phyloP scores from a whole-genome alignment of 768 basidiomycete species.

The Boletus bicolor region DNA sequence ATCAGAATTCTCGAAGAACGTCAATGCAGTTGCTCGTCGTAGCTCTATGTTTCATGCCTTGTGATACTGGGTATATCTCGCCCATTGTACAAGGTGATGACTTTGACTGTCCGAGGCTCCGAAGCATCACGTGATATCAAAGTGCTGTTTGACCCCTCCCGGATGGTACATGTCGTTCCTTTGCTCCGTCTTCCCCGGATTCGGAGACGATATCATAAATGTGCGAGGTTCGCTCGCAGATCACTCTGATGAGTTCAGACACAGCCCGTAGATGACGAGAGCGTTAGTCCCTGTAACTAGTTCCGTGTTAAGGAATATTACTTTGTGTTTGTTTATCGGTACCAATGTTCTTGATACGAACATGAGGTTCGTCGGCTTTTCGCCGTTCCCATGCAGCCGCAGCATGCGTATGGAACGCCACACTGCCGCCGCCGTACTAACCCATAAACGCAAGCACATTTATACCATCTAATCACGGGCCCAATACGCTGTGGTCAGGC shows the following conservation, averaged over 20 bases:
- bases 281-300: neutral
- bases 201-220: neutral
- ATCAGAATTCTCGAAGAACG: neutral
- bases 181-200: neutral
- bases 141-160: neutral
- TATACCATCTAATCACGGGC: no score
- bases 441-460: neutral
- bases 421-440: neutral
- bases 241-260: neutral
- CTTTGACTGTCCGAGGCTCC: no score
- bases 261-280: neutral
- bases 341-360: neutral
- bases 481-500: no score
- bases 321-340: no score
- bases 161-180: neutral
- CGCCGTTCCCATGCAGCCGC: neutral
- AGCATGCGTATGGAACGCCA: neutral
- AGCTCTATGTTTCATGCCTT: neutral
- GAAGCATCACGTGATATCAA: no score
- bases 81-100: neutral
- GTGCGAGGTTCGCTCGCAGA: neutral
- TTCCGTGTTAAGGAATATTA: neutral
- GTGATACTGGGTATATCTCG: neutral
- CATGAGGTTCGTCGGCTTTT: neutral
- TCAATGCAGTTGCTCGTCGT: neutral